Evolutionary conservation across 1,284 basidiomycete species (phyloP).

Genomic region (Lentinula novae-zelandiae): DNA sequence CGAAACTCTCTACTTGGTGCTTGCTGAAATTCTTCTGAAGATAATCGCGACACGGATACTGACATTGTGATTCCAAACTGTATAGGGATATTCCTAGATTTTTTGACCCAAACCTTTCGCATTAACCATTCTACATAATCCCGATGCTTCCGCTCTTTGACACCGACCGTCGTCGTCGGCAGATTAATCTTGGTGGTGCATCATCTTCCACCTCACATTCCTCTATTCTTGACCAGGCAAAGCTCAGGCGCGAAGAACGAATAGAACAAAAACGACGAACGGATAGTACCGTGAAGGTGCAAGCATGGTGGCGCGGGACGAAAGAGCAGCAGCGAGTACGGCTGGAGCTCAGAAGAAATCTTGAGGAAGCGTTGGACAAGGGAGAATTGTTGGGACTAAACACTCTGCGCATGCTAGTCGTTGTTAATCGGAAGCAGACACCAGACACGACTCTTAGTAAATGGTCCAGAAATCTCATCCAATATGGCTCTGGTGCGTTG

Average conservation of each 20-base stretch:
- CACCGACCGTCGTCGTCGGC: conserved; percentile 40
- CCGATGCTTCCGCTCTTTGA: conserved; percentile 35
- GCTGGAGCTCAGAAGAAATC: conserved; percentile 36
- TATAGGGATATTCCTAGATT: not conserved
- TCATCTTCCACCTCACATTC: conserved; percentile 47
- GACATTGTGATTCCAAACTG: no score
- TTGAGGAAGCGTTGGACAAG: conserved; percentile 36
- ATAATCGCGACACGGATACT: no score
- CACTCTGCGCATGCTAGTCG: conserved; percentile 50
- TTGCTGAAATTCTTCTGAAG: no score
- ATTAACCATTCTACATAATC: not conserved
- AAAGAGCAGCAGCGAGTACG: conserved; percentile 37
- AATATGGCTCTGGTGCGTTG: conserved; percentile 14
- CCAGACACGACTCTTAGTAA: conserved; percentile 32
- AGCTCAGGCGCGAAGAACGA: conserved; percentile 53
- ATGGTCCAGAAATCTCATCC: conserved; percentile 48
- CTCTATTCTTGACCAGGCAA: conserved; percentile 60
- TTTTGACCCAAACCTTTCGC: not conserved
- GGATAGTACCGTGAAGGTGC: conserved; percentile 57
- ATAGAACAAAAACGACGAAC: conserved; percentile 49
- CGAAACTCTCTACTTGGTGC: no score
- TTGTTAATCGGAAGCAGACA: conserved; percentile 36
- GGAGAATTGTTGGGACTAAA: conserved; percentile 40
- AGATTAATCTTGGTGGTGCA: conserved; percentile 76
- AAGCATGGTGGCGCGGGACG: conserved; percentile 65